Conservation (phyloP, 129 eudicot species). For the Erigeron canadensis region DNA sequence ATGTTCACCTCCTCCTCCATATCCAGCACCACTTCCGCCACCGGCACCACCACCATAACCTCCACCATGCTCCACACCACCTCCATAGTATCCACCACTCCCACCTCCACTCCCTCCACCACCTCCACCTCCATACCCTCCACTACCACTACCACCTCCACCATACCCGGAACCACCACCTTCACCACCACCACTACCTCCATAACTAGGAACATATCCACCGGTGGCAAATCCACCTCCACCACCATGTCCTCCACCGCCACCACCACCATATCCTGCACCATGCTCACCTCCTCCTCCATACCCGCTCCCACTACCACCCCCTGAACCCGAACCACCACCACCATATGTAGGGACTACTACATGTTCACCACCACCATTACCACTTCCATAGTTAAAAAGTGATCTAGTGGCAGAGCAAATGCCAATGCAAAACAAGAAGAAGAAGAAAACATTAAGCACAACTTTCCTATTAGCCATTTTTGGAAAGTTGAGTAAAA, state of each 20-base stretch:
- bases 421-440: conserved; percentile 41
- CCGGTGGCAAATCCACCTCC: conserved; percentile 39
- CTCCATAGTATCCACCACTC: conserved; percentile 42
- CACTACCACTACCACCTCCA: conserved; percentile 50
- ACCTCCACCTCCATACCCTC: conserved; percentile 55
- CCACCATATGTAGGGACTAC: conserved; percentile 28
- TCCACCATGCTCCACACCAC: conserved; percentile 43
- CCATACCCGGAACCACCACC: conserved; percentile 48
- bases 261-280: conserved; percentile 38
- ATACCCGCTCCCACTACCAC: conserved; percentile 38
- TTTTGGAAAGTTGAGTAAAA: conserved; percentile 25
- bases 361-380: conserved; percentile 37
- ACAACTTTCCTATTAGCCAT: conserved; percentile 40
- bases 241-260: conserved; percentile 30
- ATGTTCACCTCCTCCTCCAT: conserved; percentile 47
- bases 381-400: conserved; percentile 33
- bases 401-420: conserved; percentile 48
- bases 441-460: conserved; percentile 31
- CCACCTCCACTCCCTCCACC: conserved; percentile 43
- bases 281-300: conserved; percentile 37
- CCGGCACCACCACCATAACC: conserved; percentile 45
- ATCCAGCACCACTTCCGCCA: conserved; percentile 36
- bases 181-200: conserved; percentile 37
- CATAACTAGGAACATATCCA: conserved; percentile 41
- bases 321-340: conserved; percentile 38